A percentile compares a stretch with the other conserved stretches of the same genome.
Evolutionary conservation across 345 rosid species (phyloP).

Genomic region (Salix purpurea): DNA sequence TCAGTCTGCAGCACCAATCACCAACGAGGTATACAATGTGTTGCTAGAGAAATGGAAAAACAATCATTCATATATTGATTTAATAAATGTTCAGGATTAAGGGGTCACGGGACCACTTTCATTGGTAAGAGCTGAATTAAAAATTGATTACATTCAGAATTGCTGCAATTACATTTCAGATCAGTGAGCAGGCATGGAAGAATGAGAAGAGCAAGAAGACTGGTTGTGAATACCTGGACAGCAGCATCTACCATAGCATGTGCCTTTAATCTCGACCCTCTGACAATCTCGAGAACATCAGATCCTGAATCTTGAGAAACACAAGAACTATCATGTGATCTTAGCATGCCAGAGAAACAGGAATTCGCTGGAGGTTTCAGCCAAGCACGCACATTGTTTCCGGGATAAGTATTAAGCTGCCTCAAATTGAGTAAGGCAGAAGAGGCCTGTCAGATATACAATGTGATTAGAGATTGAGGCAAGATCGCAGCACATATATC

Average conservation of each 20-base stretch:
- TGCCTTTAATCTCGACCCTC: slow-evolving; percentile 65
- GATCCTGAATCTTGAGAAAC: slow-evolving; percentile 61
- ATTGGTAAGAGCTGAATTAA: background rate
- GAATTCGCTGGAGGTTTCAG: slow-evolving; percentile 31
- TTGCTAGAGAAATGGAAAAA: background rate
- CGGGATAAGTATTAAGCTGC: slow-evolving; percentile 36
- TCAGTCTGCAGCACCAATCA: background rate
- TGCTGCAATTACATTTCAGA: background rate
- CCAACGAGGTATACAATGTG: background rate
- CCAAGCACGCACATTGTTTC: slow-evolving; percentile 36
- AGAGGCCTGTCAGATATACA: slow-evolving; percentile 45
- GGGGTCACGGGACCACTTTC: background rate
- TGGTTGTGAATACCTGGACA: slow-evolving; percentile 49
- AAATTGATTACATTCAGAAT: background rate
- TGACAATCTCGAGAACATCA: slow-evolving; percentile 58
- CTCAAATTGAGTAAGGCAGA: slow-evolving; percentile 38
- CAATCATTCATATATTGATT: background rate
- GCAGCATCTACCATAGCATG: slow-evolving; percentile 82
- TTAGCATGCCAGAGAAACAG: slow-evolving; percentile 25
- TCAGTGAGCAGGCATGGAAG: background rate
- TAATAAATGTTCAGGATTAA: background rate
- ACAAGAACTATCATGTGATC: slow-evolving; percentile 26
- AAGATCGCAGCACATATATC: slow-evolving; percentile 4
- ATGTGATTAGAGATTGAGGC: slow-evolving; percentile 9
- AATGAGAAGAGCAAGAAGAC: background rate